A percentile compares a stretch with the other conserved stretches of the same genome.
Evolutionary conservation across 2,329 filamentous ascomycete species (phyloP).

Genomic region (Neonectria coccinea): DNA sequence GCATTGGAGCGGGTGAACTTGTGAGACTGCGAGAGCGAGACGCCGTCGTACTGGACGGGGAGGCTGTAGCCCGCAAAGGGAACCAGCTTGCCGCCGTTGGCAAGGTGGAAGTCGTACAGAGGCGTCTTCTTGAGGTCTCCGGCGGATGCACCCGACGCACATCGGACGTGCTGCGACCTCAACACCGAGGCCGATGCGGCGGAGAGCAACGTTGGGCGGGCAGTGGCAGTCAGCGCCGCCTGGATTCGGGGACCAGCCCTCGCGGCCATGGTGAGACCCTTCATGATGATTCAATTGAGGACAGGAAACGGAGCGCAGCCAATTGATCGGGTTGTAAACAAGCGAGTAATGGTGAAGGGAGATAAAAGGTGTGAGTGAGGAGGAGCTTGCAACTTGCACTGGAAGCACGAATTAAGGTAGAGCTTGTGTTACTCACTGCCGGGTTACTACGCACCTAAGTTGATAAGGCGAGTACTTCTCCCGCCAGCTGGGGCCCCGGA

Average conservation of each 20-base stretch:
- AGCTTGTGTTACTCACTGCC: slow-evolving; percentile 20
- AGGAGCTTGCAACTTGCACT: slow-evolving; percentile 22
- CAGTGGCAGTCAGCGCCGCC: slow-evolving; percentile 38
- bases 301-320: slow-evolving; percentile 19
- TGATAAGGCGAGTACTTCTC: slow-evolving; percentile 28
- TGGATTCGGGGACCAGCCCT: slow-evolving; percentile 48
- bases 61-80: slow-evolving; percentile 95
- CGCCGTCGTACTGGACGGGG: slow-evolving; percentile 87
- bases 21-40: slow-evolving; percentile 86
- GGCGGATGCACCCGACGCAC: slow-evolving; percentile 45
- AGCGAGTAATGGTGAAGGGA: slow-evolving; percentile 23
- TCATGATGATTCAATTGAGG: slow-evolving; percentile 47
- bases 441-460: slow-evolving; percentile 24
- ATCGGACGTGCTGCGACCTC: slow-evolving; percentile 42
- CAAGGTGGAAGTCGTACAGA: slow-evolving; percentile 82
- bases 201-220: slow-evolving; percentile 39
- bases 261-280: slow-evolving; percentile 47
- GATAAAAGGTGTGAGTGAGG: slow-evolving; percentile 24
- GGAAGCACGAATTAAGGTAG: background rate
- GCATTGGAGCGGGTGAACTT: slow-evolving; percentile 88
- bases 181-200: slow-evolving; percentile 28
- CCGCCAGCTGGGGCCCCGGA: slow-evolving; percentile 24
- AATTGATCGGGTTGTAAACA: slow-evolving; percentile 34
- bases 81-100: slow-evolving; percentile 90
- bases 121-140: slow-evolving; percentile 71